These are phyloP conservation scores for Camelina laxa DNA, from an alignment of 345 rosid species.

Conservation along the genomic window DNA sequence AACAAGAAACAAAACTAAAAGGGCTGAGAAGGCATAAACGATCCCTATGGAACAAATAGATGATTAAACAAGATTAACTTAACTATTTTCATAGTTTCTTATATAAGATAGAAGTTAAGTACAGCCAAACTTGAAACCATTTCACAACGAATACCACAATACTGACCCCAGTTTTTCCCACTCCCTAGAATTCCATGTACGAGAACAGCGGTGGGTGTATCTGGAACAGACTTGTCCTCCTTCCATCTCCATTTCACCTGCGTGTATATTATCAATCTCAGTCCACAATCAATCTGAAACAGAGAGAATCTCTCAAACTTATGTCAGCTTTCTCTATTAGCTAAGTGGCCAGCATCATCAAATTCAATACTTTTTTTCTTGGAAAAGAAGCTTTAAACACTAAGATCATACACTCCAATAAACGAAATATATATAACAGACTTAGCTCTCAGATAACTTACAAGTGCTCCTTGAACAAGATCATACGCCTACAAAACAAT, in stretches of 20 bases:
- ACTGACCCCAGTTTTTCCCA: slow-evolving; percentile 92
- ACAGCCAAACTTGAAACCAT: neutral
- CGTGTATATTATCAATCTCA: neutral
- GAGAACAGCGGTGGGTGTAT: slow-evolving; percentile 93
- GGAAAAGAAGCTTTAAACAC: neutral
- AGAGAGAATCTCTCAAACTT: neutral
- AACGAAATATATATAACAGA: neutral
- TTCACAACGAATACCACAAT: neutral
- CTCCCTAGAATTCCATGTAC: slow-evolving; percentile 92
- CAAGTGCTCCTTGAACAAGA: slow-evolving; percentile 88
- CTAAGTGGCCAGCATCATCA: neutral
- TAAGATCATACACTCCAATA: neutral
- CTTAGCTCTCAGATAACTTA: slow-evolving; percentile 47
- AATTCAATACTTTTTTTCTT: neutral
- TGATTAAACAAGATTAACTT: neutral
- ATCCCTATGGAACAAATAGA: neutral
- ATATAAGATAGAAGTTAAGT: too few species aligned
- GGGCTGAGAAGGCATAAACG: neutral
- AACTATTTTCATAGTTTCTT: neutral
- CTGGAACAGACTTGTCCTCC: slow-evolving; percentile 68
- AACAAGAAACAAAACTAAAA: slow-evolving; percentile 5
- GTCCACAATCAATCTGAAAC: neutral
- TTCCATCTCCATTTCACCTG: slow-evolving; percentile 88
- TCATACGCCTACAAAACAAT: slow-evolving; percentile 74
- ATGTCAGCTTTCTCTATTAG: neutral